Evolutionary conservation across 768 basidiomycete genomes (phyloP).

Genomic region (Ramaria sp.): DNA sequence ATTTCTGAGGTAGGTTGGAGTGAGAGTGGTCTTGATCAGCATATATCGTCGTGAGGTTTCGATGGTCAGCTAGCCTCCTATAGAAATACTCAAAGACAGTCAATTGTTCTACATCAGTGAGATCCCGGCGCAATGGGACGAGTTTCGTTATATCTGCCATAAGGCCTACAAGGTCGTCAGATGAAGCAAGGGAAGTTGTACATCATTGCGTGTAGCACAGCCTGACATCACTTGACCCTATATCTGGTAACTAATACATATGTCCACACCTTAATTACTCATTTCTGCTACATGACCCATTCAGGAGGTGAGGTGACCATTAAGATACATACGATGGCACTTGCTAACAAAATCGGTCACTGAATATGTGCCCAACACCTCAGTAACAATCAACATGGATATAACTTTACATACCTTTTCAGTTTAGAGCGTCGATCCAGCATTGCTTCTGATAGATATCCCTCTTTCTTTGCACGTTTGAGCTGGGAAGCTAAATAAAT

Average conservation of each 20-base stretch:
- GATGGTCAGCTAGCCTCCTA: slow-evolving; percentile 32
- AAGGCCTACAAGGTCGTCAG: neutral
- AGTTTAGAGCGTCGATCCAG: slow-evolving; percentile 73
- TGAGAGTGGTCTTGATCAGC: slow-evolving; percentile 24
- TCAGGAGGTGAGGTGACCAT: too few relatives aligned
- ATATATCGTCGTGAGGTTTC: slow-evolving; percentile 33
- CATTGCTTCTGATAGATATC: slow-evolving; percentile 69
- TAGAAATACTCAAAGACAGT: slow-evolving; percentile 33
- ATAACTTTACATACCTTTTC: slow-evolving; percentile 46
- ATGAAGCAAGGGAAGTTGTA: neutral
- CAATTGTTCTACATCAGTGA: slow-evolving; percentile 23
- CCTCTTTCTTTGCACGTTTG: slow-evolving; percentile 68
- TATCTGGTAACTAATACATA: too few relatives aligned
- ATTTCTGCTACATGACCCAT: too few relatives aligned
- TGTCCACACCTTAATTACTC: too few relatives aligned
- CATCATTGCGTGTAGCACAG: too few relatives aligned
- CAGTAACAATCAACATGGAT: slow-evolving; percentile 3
- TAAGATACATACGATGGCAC: neutral
- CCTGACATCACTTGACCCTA: too few relatives aligned
- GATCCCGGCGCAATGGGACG: slow-evolving; percentile 26
- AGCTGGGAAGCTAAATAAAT: slow-evolving; percentile 38
- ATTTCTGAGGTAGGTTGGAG: slow-evolving; percentile 15
- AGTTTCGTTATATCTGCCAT: slow-evolving; percentile 19
- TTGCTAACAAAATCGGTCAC: slow-evolving; percentile 35
- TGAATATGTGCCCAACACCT: slow-evolving; percentile 13